Evolutionary conservation across 2,329 filamentous ascomycete genomes (phyloP).

Genomic region (Curvularia sp.): DNA sequence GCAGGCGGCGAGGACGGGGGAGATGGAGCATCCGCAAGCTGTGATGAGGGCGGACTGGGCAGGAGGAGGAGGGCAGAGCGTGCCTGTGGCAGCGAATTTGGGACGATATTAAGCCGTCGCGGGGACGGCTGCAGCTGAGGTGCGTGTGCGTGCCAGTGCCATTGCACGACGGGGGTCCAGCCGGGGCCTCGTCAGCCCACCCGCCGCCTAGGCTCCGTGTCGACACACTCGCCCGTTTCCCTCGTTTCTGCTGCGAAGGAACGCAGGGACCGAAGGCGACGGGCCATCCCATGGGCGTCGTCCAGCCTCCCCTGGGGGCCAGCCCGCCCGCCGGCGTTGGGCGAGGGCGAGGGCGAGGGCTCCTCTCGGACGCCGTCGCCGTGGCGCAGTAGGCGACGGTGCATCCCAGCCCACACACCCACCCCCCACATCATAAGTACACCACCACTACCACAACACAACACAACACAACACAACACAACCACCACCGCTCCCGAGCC

Average conservation of each 20-base stretch:
- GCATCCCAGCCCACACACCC: neutral
- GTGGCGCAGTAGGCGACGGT: neutral
- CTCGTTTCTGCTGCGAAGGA: slow-evolving; percentile 14
- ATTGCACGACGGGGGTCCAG: slow-evolving; percentile 22
- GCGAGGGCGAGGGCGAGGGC: too few species aligned
- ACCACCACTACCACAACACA: neutral
- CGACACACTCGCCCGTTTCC: slow-evolving; percentile 27
- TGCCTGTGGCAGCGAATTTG: slow-evolving; percentile 24
- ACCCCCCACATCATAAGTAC: neutral
- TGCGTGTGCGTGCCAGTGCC: slow-evolving; percentile 23
- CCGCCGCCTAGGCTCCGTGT: slow-evolving; percentile 9
- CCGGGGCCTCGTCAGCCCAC: slow-evolving; percentile 21
- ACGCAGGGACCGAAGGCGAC: slow-evolving; percentile 12
- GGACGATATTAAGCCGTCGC: slow-evolving; percentile 29
- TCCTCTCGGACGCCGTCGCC: neutral
- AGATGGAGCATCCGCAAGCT: slow-evolving; percentile 44
- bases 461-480: neutral
- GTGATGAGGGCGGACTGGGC: slow-evolving; percentile 18
- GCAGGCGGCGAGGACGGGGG: slow-evolving; percentile 37
- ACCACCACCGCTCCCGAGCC: neutral
- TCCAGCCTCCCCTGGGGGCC: too few species aligned
- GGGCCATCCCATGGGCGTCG: neutral
- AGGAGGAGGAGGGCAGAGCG: slow-evolving; percentile 13
- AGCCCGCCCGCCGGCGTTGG: neutral
- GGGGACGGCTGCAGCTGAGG: slow-evolving; percentile 28